Conservation (phyloP, 805 yeast genomes). For the Sugiyamaella smithiae region DNA sequence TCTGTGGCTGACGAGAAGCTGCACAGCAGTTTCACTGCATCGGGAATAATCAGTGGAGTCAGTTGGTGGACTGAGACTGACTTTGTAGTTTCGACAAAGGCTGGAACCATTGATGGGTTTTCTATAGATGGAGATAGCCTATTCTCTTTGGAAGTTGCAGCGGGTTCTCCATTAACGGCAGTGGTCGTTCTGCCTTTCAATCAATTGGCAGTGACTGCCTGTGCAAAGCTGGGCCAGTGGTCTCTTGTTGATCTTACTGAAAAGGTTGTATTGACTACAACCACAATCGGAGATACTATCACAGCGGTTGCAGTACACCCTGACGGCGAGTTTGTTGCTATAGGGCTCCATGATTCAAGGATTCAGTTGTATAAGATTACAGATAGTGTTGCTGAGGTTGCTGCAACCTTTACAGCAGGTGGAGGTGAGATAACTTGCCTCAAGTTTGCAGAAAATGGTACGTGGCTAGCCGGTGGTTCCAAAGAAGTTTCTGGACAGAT, state of each 20-base stretch:
- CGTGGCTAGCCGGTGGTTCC: conserved; percentile 47
- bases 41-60: conserved; percentile 19
- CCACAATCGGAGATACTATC: conserved; percentile 15
- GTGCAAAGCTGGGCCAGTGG: conserved; percentile 15
- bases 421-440: conserved; percentile 35
- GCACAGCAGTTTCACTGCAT: conserved; percentile 9
- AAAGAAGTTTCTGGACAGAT: conserved; percentile 28
- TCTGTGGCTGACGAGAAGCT: conserved; percentile 9
- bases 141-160: background rate
- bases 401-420: conserved; percentile 34
- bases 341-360: conserved; percentile 36
- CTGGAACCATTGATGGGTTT: conserved; percentile 20
- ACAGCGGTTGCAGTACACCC: conserved; percentile 39
- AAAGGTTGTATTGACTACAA: conserved; percentile 13
- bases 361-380: conserved; percentile 43
- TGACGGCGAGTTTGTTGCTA: conserved; percentile 47
- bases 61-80: conserved; percentile 13
- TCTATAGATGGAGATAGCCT: background rate
- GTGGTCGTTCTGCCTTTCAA: conserved; percentile 5
- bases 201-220: conserved; percentile 11
- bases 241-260: conserved; percentile 16
- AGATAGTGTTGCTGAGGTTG: conserved; percentile 31
- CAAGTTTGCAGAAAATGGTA: conserved; percentile 61
- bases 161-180: background rate
- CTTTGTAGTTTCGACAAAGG: conserved; percentile 20